These are phyloP conservation scores for Dichotomopilus funicola DNA, from an alignment of 2,329 filamentous ascomycete species.

Conservation along the genomic window DNA sequence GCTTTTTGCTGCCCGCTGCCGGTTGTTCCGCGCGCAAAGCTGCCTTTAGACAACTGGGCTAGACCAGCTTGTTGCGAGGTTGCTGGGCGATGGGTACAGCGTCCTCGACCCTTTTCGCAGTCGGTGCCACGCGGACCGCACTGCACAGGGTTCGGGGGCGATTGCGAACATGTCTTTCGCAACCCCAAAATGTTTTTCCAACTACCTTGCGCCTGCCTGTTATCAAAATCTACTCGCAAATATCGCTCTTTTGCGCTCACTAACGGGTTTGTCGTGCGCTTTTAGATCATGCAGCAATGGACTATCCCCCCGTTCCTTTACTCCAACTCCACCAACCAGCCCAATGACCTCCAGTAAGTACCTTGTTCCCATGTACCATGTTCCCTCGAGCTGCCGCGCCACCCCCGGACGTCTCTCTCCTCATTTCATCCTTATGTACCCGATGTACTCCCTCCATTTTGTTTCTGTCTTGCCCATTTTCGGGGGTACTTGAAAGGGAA, in stretches of 20 bases:
- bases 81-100: conserved; percentile 2
- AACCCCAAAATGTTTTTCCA: background rate
- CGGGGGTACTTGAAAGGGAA: conserved; percentile 15
- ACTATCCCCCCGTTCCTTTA: conserved; percentile 54
- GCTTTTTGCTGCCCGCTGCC: conserved; percentile 1
- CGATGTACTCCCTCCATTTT: conserved; percentile 22
- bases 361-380: conserved; percentile 28
- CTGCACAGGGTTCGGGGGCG: background rate
- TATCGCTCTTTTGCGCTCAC: background rate
- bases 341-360: conserved; percentile 54
- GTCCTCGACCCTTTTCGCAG: background rate
- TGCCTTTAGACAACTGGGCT: background rate
- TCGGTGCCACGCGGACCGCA: background rate
- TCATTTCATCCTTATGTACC: conserved; percentile 22
- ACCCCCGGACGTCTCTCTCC: conserved; percentile 2
- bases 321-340: conserved; percentile 42
- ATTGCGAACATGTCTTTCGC: background rate
- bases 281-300: conserved; percentile 48
- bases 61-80: conserved; percentile 1
- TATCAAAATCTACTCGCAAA: too few relatives aligned
- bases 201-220: background rate
- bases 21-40: too few relatives aligned
- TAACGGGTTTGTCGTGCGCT: conserved; percentile 6
- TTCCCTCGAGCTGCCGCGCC: conserved; percentile 20
- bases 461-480: background rate